Conservation (phyloP, 2,329 filamentous ascomycete genomes). For the Aschersonia sp. region DNA sequence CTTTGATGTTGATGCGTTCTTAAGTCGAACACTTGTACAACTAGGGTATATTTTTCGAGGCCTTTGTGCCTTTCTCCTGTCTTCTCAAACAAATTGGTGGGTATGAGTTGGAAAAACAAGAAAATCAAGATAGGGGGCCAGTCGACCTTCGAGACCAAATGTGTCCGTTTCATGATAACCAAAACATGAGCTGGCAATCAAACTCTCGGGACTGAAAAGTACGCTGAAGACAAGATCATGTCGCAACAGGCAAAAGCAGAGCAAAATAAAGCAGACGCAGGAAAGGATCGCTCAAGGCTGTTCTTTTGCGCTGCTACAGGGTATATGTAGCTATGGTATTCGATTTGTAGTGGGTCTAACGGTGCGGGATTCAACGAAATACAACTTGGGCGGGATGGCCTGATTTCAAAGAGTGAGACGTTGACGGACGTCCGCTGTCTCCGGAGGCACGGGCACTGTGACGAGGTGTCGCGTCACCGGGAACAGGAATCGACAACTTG, state of each 20-base stretch:
- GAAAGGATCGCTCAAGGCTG: slow-evolving; percentile 26
- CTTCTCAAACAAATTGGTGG: slow-evolving; percentile 12
- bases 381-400: slow-evolving; percentile 90
- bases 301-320: slow-evolving; percentile 43
- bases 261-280: slow-evolving; percentile 1
- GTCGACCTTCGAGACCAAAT: slow-evolving; percentile 17
- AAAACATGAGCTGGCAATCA: slow-evolving; percentile 2
- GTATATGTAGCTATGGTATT: slow-evolving; percentile 53
- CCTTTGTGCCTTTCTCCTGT: slow-evolving; percentile 11
- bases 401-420: slow-evolving; percentile 89
- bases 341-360: slow-evolving; percentile 19
- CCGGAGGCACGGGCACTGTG: slow-evolving; percentile 74
- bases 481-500: slow-evolving; percentile 50
- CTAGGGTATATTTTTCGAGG: slow-evolving; percentile 17
- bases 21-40: slow-evolving; percentile 1
- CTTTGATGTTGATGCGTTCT: neutral
- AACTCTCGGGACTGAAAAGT: neutral
- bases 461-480: slow-evolving; percentile 72
- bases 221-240: slow-evolving; percentile 6
- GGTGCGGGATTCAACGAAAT: slow-evolving; percentile 58
- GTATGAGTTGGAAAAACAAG: slow-evolving; percentile 13
- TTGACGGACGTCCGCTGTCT: slow-evolving; percentile 83
- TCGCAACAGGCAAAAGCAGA: slow-evolving; percentile 3
- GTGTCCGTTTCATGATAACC: slow-evolving; percentile 6
- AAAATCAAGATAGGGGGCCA: neutral